Conservation (phyloP, 176 grass and related monocot genomes). For the Bolboschoenus planiculmis region DNA sequence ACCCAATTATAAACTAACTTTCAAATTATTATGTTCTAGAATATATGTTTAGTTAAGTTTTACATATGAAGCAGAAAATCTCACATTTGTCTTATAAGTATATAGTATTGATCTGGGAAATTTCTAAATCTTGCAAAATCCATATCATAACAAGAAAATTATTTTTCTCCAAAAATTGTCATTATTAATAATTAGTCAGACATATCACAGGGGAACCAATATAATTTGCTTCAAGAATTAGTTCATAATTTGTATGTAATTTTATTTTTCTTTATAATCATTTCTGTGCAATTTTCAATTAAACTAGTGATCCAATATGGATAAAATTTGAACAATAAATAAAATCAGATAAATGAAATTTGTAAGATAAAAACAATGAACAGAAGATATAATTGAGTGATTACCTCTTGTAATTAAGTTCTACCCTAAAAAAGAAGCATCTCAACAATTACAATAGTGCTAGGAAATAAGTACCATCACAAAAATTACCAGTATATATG, state of each 20-base stretch:
- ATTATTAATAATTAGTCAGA: background rate
- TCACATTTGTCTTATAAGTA: background rate
- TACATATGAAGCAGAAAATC: background rate
- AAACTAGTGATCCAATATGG: background rate
- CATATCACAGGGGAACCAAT: background rate
- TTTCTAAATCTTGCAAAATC: background rate
- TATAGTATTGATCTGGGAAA: background rate
- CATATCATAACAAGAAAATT: background rate
- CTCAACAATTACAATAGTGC: background rate
- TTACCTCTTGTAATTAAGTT: background rate
- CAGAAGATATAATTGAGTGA: background rate
- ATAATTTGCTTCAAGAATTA: background rate
- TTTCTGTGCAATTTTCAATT: background rate
- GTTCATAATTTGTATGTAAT: background rate
- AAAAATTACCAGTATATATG: background rate
- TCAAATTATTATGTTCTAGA: background rate
- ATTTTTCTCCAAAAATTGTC: background rate
- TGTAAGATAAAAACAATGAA: background rate
- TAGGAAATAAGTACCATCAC: background rate
- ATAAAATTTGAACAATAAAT: background rate
- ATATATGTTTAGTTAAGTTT: background rate
- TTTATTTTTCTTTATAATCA: too few relatives aligned
- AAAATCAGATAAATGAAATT: background rate
- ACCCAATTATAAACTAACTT: background rate
- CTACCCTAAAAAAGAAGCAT: background rate